A percentile compares a stretch with the other conserved stretches of the same genome.
Conservation (phyloP, 768 basidiomycete species). For the Fistulinella prunicolor region DNA sequence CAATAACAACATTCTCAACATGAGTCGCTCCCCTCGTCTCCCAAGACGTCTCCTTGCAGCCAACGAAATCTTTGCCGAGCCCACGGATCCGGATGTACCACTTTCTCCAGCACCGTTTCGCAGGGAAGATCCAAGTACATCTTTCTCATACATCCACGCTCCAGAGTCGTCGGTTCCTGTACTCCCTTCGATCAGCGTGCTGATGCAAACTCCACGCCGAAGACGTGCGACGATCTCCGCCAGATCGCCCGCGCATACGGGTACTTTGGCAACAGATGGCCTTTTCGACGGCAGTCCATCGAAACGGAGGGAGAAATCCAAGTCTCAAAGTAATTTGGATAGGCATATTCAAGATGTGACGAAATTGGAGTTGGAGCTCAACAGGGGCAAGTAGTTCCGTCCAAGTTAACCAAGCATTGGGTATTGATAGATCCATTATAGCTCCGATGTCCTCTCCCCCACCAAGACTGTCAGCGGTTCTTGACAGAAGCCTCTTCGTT, state of each 20-base stretch:
- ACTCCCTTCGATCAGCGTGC: constrained; percentile 16
- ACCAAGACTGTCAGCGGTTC: constrained; percentile 57
- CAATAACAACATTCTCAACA: constrained; percentile 3
- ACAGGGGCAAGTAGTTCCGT: constrained; percentile 47
- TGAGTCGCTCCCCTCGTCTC: constrained; percentile 41
- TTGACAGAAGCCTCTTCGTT: constrained; percentile 70
- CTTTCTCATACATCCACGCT: constrained; percentile 21
- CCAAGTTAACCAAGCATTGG: background rate
- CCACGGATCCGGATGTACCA: constrained; percentile 12
- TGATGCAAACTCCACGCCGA: constrained; percentile 35
- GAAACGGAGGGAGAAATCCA: constrained; percentile 63
- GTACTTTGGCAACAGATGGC: constrained; percentile 18
- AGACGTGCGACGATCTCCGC: constrained; percentile 68
- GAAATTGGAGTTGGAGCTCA: constrained; percentile 61
- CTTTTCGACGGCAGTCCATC: constrained; percentile 53
- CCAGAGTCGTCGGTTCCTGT: constrained; percentile 21
- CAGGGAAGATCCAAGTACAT: constrained; percentile 16
- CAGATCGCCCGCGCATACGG: constrained; percentile 49
- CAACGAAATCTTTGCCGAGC: constrained; percentile 63
- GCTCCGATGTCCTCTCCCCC: constrained; percentile 41
- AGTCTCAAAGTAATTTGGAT: constrained; percentile 62
- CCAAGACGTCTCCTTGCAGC: constrained; percentile 63
- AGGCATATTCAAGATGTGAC: constrained; percentile 66
- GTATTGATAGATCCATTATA: constrained; percentile 8
- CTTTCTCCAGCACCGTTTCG: constrained; percentile 20